These are phyloP conservation scores for Amoebophrya sp. DNA, from an alignment of 169 alveolate genomes.

Conservation along the genomic window DNA sequence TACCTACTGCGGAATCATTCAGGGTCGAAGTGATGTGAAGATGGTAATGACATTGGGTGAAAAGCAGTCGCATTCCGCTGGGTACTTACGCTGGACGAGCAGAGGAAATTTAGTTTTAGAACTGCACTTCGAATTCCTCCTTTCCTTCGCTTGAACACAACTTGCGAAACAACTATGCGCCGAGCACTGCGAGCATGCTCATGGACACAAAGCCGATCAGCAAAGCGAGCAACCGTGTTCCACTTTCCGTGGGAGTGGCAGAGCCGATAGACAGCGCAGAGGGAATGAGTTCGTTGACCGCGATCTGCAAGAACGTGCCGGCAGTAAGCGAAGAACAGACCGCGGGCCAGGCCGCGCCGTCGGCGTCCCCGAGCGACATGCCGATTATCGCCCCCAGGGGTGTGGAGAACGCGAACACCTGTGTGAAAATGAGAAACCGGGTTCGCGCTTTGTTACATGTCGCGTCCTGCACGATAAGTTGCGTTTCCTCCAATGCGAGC, in stretches of 20 bases:
- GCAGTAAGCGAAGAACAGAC: background rate
- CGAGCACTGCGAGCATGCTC: background rate
- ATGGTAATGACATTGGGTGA: too few species aligned
- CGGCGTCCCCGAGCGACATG: background rate
- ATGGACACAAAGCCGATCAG: background rate
- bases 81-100: too few species aligned
- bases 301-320: background rate
- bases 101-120: too few species aligned
- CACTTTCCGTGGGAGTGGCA: background rate
- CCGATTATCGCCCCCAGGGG: background rate
- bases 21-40: too few species aligned
- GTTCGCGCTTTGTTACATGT: too few species aligned
- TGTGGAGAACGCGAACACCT: background rate
- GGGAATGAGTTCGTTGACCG: background rate
- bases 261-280: background rate
- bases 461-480: too few species aligned
- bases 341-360: background rate
- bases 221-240: background rate
- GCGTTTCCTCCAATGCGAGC: too few species aligned
- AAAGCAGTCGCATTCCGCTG: too few species aligned
- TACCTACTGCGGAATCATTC: too few species aligned
- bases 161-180: background rate
- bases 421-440: background rate
- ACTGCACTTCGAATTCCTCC: too few species aligned
- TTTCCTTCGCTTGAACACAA: too few species aligned